Percentiles rank a stretch among this genome's conserved stretches.
Evolutionary conservation across 2,329 filamentous ascomycete species (phyloP).

Genomic region (Alternaria novae-zelandiae): DNA sequence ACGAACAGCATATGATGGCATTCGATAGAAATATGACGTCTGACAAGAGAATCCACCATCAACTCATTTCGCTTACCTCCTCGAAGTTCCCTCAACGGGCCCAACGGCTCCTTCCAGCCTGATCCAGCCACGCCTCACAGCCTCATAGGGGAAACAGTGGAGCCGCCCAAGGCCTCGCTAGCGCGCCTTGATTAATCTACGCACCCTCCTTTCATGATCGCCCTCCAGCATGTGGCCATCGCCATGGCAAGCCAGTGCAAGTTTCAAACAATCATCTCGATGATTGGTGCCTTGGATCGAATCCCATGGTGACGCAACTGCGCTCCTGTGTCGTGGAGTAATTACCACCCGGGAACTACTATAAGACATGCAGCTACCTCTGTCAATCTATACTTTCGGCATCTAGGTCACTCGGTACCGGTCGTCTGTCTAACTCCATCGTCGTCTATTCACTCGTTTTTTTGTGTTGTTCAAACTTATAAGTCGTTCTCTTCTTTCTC

Average conservation of each 20-base stretch:
- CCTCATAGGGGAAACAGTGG: constrained; percentile 11
- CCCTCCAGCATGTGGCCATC: constrained; percentile 20
- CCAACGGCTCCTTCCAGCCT: constrained; percentile 1
- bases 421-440: constrained; percentile 12
- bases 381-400: constrained; percentile 26
- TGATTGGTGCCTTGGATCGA: background rate
- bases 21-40: background rate
- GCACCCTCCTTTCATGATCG: constrained; percentile 32
- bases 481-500: constrained; percentile 12
- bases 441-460: constrained; percentile 16
- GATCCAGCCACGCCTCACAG: constrained; percentile 1
- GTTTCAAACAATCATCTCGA: constrained; percentile 24
- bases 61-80: constrained; percentile 4
- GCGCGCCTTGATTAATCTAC: constrained; percentile 43
- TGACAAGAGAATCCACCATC: background rate
- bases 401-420: constrained; percentile 24
- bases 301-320: constrained; percentile 8
- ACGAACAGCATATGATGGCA: background rate
- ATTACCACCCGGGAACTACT: constrained; percentile 20
- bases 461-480: constrained; percentile 14
- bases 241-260: constrained; percentile 21
- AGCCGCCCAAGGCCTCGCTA: constrained; percentile 21
- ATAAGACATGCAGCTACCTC: constrained; percentile 20
- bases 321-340: constrained; percentile 23
- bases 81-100: background rate